Conservation (phyloP, 1,284 basidiomycete species). For the Austroboletus niveus region DNA sequence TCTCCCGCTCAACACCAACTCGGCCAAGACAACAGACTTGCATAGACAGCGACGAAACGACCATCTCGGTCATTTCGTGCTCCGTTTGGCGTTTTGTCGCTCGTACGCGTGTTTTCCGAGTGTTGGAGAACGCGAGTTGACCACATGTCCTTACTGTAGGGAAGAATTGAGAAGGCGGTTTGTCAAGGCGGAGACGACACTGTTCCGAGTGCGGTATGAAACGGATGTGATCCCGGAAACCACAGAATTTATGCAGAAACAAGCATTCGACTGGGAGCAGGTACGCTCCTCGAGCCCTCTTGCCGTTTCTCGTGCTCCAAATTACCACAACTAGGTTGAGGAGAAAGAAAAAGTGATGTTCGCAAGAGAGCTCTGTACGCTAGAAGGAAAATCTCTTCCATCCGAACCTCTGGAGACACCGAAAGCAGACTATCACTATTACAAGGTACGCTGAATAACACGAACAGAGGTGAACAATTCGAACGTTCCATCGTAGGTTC, state of each 20-base stretch:
- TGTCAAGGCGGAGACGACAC: slow-evolving; percentile 82
- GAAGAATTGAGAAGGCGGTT: slow-evolving; percentile 92
- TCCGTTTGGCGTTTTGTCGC: slow-evolving; percentile 93
- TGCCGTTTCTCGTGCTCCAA: slow-evolving; percentile 3
- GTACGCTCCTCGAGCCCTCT: slow-evolving; percentile 40
- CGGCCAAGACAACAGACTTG: slow-evolving; percentile 45
- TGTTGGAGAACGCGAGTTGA: background rate
- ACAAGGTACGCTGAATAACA: slow-evolving; percentile 52
- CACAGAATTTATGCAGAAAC: slow-evolving; percentile 69
- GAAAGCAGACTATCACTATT: slow-evolving; percentile 41
- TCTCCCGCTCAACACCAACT: slow-evolving; percentile 68
- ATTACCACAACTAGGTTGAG: slow-evolving; percentile 47
- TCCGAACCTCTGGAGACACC: too few relatives aligned
- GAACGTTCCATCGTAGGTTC: slow-evolving; percentile 38
- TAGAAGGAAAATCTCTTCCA: slow-evolving; percentile 23
- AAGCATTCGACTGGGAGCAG: slow-evolving; percentile 76
- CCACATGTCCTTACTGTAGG: slow-evolving; percentile 39
- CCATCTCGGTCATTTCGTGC: slow-evolving; percentile 92
- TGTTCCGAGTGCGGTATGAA: slow-evolving; percentile 88
- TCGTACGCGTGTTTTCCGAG: slow-evolving; percentile 59
- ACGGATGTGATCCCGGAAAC: slow-evolving; percentile 63
- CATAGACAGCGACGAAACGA: slow-evolving; percentile 81
- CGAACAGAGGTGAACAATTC: background rate
- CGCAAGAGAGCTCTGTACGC: slow-evolving; percentile 48
- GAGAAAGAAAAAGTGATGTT: slow-evolving; percentile 57